Evolutionary conservation across 495 filamentous ascomycete genomes (phyloP), one percentile per base, ranked within the genome.

Genomic region (Penicillium samsonianum): DNA sequence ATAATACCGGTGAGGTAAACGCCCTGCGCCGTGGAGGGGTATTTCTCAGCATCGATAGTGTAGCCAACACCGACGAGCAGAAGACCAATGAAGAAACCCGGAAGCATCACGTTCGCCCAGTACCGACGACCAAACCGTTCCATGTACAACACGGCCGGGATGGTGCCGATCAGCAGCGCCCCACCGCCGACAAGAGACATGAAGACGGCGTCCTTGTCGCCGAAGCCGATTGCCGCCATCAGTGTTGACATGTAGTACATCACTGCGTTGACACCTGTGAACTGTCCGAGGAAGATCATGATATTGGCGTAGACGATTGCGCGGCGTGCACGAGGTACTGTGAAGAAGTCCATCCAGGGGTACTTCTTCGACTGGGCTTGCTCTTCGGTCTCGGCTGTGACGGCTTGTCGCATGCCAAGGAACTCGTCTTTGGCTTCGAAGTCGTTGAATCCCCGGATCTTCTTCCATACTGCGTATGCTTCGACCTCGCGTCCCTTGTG

Each of bases 181-280:
- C 80, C 83, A 42, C 84, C 84, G 4, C 83, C 83, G 16, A 86
- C 84, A 1, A 87, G 73, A 5, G 81, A 84, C 83, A 86, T 86
- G 71, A 83, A 84, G 25, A 82, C 79, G 31, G 78, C 71, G 41
- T 77, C 64, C 43, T 76, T 72, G 25, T 71, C 61, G 54, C 79
- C 68, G 65, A 85, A 86, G 37, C 82, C 82, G 35, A 84, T 82
- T 57, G 78, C 75, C 42, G 65, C 65, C 80, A 86, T 84, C 7
- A 87, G 67, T 0, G 75, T 73, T 0, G 76, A 71, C 84, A 84
- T 85, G 68, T 85, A 85, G 67, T 87, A 86, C 77, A 85, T 83
- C 46, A 86, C 76, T 5, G 80, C 80, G 57, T 85, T 85, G 43
- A 86, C 80, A 43, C 84, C 83, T 6, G 82, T 85, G 55, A 85